A percentile compares a stretch with the other conserved stretches of the same genome.
Evolutionary conservation across 2,329 filamentous ascomycete genomes (phyloP).

Genomic region (Nakataea oryzae): DNA sequence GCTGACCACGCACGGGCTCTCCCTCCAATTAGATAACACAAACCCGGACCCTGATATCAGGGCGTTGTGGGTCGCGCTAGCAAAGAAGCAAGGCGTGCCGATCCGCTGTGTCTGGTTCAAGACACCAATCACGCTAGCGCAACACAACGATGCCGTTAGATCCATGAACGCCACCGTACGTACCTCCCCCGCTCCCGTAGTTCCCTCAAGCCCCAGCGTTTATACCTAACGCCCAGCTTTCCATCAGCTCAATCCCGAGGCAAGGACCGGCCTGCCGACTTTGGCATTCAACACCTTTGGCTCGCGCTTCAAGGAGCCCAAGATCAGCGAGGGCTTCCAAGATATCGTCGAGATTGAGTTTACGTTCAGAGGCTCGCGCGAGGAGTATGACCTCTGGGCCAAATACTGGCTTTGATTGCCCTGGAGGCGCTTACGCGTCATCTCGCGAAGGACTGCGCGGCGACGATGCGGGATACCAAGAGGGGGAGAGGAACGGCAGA

Average conservation of each 20-base stretch:
- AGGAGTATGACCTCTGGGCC: constrained; percentile 62
- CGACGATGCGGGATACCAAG: too few relatives aligned
- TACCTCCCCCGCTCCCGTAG: constrained; percentile 69
- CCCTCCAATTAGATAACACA: constrained; percentile 76
- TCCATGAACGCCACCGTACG: constrained; percentile 45
- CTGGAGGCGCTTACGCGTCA: neutral
- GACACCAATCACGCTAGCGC: constrained; percentile 55
- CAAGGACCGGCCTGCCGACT: constrained; percentile 59
- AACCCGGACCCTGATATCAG: constrained; percentile 75
- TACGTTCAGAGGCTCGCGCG: constrained; percentile 57
- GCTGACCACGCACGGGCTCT: neutral
- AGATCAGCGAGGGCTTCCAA: constrained; percentile 67
- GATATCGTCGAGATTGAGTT: constrained; percentile 73
- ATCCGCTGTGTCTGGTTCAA: constrained; percentile 84
- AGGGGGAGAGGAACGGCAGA: too few relatives aligned
- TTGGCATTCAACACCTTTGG: constrained; percentile 72
- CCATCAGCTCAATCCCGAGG: constrained; percentile 71
- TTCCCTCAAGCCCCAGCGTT: constrained; percentile 74
- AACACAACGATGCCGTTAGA: constrained; percentile 83
- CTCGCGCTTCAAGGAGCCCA: constrained; percentile 63
- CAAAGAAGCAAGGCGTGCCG: constrained; percentile 57
- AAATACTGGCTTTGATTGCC: constrained; percentile 62
- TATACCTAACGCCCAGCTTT: constrained; percentile 19
- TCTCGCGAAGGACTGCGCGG: too few relatives aligned
- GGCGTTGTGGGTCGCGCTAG: constrained; percentile 67